These are phyloP conservation scores for Capronia epimyces DNA, from an alignment of 2,329 filamentous ascomycete species.

Conservation along the genomic window DNA sequence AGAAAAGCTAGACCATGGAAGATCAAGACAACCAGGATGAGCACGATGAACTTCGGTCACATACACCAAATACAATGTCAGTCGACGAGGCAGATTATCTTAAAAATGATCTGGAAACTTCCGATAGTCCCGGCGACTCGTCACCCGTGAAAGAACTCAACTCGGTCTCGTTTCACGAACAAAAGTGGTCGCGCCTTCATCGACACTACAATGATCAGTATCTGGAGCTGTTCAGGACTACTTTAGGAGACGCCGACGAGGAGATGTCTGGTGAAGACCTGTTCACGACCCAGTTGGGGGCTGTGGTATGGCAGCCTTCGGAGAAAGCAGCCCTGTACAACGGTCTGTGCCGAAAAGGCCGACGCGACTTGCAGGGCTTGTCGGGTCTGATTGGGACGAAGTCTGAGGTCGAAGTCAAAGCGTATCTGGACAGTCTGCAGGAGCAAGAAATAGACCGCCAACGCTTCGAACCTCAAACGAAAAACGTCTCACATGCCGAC, in stretches of 20 bases:
- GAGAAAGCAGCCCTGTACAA: conserved; percentile 71
- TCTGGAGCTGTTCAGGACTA: conserved; percentile 49
- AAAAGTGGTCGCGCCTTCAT: conserved; percentile 25
- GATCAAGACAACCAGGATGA: conserved; percentile 14
- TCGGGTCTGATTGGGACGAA: conserved; percentile 63
- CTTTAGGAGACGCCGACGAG: conserved; percentile 44
- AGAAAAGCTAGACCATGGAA: conserved; percentile 10
- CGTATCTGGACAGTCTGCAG: conserved; percentile 62
- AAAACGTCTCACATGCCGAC: conserved; percentile 48
- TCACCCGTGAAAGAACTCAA: neutral
- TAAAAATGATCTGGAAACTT: neutral
- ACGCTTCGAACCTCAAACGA: conserved; percentile 32
- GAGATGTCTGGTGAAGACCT: conserved; percentile 8
- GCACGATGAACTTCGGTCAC: neutral
- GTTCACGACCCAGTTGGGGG: conserved; percentile 55
- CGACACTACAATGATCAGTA: conserved; percentile 47
- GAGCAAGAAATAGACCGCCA: conserved; percentile 43
- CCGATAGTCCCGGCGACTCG: neutral
- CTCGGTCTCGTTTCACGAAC: neutral
- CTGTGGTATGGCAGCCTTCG: conserved; percentile 60
- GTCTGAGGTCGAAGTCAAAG: conserved; percentile 64
- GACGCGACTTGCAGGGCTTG: conserved; percentile 57
- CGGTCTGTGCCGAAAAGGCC: conserved; percentile 59
- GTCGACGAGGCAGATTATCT: neutral
- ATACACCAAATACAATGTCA: neutral